Evolutionary conservation across 805 yeast species (phyloP).

Genomic region (Teunomyces atbi): DNA sequence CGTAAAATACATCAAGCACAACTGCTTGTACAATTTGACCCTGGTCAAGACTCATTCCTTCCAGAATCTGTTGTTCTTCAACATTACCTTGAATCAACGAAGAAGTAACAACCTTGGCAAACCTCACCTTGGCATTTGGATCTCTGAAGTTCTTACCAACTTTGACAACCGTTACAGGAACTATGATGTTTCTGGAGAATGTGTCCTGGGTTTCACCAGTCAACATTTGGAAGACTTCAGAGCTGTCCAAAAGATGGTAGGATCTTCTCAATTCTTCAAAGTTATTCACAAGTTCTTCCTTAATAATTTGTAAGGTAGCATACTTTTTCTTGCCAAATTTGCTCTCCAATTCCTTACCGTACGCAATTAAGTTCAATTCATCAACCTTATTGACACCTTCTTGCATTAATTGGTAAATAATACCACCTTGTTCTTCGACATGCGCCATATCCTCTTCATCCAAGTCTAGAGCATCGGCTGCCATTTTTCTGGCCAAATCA

Average conservation of each 20-base stretch:
- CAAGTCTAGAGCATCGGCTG: constrained; percentile 94
- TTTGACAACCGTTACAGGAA: constrained; percentile 71
- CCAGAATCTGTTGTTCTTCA: constrained; percentile 47
- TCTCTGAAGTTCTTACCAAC: constrained; percentile 64
- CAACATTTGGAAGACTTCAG: constrained; percentile 81
- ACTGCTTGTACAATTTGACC: constrained; percentile 90
- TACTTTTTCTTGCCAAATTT: constrained; percentile 71
- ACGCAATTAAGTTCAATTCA: constrained; percentile 84
- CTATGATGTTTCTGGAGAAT: constrained; percentile 64
- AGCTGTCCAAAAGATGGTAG: constrained; percentile 60
- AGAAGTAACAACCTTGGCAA: constrained; percentile 40
- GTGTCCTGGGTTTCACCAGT: constrained; percentile 81
- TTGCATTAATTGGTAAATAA: constrained; percentile 67
- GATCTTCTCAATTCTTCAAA: constrained; percentile 82
- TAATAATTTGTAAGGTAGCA: constrained; percentile 78
- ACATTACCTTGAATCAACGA: constrained; percentile 43
- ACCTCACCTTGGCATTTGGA: constrained; percentile 42
- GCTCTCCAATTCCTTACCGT: constrained; percentile 82
- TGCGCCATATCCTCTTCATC: constrained; percentile 91
- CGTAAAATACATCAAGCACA: constrained; percentile 67
- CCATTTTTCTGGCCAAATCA: constrained; percentile 94
- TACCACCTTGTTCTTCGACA: constrained; percentile 77
- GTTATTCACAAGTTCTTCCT: constrained; percentile 82
- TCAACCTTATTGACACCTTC: constrained; percentile 76
- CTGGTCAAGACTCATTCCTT: constrained; percentile 40